Evolutionary conservation across 805 yeast species (phyloP).

Genomic region (Yarrowia sp.): DNA sequence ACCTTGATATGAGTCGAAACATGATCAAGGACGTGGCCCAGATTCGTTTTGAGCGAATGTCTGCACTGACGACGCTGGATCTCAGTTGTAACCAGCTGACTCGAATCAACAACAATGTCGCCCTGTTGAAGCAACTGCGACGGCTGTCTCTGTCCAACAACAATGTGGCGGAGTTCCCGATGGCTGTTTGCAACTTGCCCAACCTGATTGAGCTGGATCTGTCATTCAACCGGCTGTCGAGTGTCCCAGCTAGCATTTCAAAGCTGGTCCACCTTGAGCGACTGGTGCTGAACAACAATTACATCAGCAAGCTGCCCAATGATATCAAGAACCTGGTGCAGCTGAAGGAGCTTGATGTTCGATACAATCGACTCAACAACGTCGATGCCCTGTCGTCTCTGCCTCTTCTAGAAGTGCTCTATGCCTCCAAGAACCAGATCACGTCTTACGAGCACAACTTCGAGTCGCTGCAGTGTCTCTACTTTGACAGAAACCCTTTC

Average conservation of each 20-base stretch:
- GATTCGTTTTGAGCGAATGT: slow-evolving; percentile 51
- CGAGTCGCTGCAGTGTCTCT: slow-evolving; percentile 61
- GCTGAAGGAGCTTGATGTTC: slow-evolving; percentile 69
- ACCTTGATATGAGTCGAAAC: slow-evolving; percentile 74
- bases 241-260: slow-evolving; percentile 60
- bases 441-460: slow-evolving; percentile 64
- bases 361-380: slow-evolving; percentile 57
- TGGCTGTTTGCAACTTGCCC: slow-evolving; percentile 54
- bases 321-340: slow-evolving; percentile 52
- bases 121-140: slow-evolving; percentile 42
- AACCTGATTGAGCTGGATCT: slow-evolving; percentile 67
- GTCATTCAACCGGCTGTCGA: slow-evolving; percentile 69
- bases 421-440: slow-evolving; percentile 71
- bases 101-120: slow-evolving; percentile 56
- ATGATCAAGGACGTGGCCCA: slow-evolving; percentile 52
- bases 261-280: slow-evolving; percentile 59
- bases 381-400: slow-evolving; percentile 55
- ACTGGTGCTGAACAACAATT: slow-evolving; percentile 72
- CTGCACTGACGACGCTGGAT: slow-evolving; percentile 54
- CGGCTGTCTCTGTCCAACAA: slow-evolving; percentile 76
- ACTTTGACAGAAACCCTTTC: slow-evolving; percentile 79
- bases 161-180: slow-evolving; percentile 53
- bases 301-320: slow-evolving; percentile 52
- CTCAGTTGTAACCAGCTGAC: slow-evolving; percentile 73
- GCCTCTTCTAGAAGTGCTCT: slow-evolving; percentile 65